Evolutionary conservation across 2,329 filamentous ascomycete species (phyloP), one percentile per base, ranked within the genome.

Genomic region (Alternaria brassicae): DNA sequence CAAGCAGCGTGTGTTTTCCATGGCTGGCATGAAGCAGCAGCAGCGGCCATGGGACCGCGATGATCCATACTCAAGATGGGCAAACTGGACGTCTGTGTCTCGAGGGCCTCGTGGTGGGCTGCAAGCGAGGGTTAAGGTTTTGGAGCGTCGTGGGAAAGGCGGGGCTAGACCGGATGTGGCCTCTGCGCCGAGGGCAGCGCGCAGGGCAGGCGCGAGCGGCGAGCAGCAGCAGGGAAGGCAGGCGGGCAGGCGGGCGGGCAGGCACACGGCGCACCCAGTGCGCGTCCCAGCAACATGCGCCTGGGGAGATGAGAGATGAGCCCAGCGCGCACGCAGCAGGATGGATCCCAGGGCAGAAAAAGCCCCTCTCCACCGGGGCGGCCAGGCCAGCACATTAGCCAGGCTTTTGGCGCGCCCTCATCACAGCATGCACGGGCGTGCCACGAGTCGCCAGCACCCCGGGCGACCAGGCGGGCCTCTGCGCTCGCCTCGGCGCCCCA

Each of bases 361-460:
- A 19, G 36, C 49, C 49, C 25, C 36, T 30, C 42, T 45, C 55
- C 56, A 40, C 53, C 58, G 39, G 32, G 36, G 30, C 34, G 27
- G 51, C 50, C 53, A 59, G 54, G 44, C 56, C 56, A 50, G 53
- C 54, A 48, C 55, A 28, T 51, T 56, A 54, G 45, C 44, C 42
- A 56, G 45, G 36, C 47, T 48, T 48, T 58, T 56, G 21, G 53
- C 55, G 57, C 60, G 55, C 62, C 60, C 44, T 56, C 60, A 58
- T 49, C 58, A 53, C 53, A 42, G 42, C 41, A 48, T 59, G 58
- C 63, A 66, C 59, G 63, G 56, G 55, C 61, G 65, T 62, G 51
- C 55, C 64, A 63, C 64, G 64, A 66, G 67, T 69, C 66, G 68
- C 68, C 60, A 25, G 15, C 42, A 54, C 53, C 60, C 68, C 61